Evolutionary conservation across 1,284 basidiomycete genomes (phyloP), one percentile per base, ranked within the genome.

Genomic region (Anthracocystis panici-leucophaei): DNA sequence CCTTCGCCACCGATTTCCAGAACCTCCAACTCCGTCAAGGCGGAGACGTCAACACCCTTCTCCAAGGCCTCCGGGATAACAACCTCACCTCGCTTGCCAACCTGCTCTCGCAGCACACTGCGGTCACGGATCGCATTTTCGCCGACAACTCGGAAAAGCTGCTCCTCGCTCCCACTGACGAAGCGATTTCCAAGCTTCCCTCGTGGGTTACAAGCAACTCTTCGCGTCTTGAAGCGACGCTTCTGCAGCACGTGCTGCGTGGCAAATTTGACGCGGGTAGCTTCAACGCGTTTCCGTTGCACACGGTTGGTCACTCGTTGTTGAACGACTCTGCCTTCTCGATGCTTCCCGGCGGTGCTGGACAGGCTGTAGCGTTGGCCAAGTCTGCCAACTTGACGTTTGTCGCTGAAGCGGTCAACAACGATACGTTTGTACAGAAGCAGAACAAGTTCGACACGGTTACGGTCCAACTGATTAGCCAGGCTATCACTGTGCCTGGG

Each of bases 401-500:
- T 31, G 68, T 78, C 12, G 38, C 72, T n/a, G 75, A 79, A 51
- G 77, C 70, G 3, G 62, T 73, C 31, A 79, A 79, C 77, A 71
- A 71, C 54, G 72, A 65, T 27, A 70, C 66, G 5, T 70, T 70
- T 20, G 46, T 54, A 2, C 31, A 49, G 54, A 46, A 35, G 8
- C 29, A 35, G 10, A 25, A 33, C 60, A 68, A 65, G 50, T 62
- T 61, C 53, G 72, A 72, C 33, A 33, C 50, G 6, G 50, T 80
- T 33, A 77, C 77, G 14, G 64, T 80, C 18, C 66, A 71, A 57
- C 77, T 77, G n/a, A 75, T 80, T 48, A 45, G 29, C 14, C 67
- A 69, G 23, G 71, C 70, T 14, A 71, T 80, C 25, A 77, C 79
- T 7, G 64, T 80, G 1, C 79, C 79, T n/a, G 79, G 79, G 16